Conservation (phyloP, 2,329 filamentous ascomycete genomes). For the Xylariaceae sp. region DNA sequence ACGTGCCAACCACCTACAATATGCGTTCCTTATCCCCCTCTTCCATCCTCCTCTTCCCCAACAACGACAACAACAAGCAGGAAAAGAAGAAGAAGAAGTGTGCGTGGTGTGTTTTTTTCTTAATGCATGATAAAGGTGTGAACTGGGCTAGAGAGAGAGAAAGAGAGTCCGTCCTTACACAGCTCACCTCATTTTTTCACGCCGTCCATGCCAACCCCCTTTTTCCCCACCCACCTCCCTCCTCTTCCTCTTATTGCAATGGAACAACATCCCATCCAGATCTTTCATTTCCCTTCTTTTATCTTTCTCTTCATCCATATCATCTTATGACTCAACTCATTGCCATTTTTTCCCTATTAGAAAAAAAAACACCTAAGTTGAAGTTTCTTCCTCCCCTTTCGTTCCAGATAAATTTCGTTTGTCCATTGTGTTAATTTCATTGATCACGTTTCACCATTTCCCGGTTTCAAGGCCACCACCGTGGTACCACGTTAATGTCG, state of each 20-base stretch:
- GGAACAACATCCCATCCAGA: neutral
- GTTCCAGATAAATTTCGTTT: neutral
- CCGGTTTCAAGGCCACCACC: neutral
- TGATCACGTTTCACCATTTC: neutral
- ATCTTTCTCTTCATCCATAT: slow-evolving; percentile 7
- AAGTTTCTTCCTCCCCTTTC: neutral
- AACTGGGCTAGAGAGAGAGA: too few species aligned
- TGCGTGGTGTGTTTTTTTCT: slow-evolving; percentile 1
- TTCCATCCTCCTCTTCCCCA: neutral
- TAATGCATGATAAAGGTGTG: too few species aligned
- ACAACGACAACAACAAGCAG: neutral
- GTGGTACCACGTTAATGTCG: neutral
- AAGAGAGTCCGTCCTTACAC: too few species aligned
- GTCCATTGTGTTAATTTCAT: neutral
- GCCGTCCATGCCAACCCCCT: too few species aligned
- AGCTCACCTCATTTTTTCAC: too few species aligned
- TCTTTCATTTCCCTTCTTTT: neutral
- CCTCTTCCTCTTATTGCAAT: neutral
- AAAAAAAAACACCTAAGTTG: neutral
- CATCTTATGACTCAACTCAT: neutral
- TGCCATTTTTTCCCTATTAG: neutral
- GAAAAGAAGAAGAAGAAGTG: neutral
- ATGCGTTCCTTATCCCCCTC: neutral
- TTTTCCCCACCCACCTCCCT: neutral
- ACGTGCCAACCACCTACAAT: neutral